Conservation (phyloP, 495 filamentous ascomycete species). For the Daldinia concentrica region DNA sequence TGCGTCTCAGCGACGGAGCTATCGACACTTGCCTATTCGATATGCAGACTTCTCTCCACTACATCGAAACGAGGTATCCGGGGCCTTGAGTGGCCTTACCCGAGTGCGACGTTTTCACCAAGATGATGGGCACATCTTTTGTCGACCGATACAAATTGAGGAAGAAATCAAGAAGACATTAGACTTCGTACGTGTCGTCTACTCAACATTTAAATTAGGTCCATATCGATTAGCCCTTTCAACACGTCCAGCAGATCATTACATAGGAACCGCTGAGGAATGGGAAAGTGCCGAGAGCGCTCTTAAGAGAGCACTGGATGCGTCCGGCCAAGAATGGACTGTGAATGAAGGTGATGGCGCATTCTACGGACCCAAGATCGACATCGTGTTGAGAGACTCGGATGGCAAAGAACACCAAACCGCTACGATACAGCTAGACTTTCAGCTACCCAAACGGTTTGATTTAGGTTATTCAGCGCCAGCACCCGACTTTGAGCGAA, state of each 20-base stretch:
- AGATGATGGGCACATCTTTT: conserved; percentile 96
- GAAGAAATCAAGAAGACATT: conserved; percentile 81
- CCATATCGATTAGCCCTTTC: conserved; percentile 81
- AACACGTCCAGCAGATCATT: conserved; percentile 78
- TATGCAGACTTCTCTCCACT: conserved; percentile 94
- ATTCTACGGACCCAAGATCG: conserved; percentile 96
- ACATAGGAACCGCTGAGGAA: conserved; percentile 79
- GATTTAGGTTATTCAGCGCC: conserved; percentile 78
- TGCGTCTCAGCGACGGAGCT: conserved; percentile 72
- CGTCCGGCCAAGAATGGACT: conserved; percentile 71
- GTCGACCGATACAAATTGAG: conserved; percentile 81
- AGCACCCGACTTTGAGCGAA: conserved; percentile 72
- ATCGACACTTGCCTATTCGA: conserved; percentile 84
- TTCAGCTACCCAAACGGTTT: conserved; percentile 89
- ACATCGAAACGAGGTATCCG: conserved; percentile 90
- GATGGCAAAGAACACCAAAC: conserved; percentile 92
- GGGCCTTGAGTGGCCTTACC: conserved; percentile 85
- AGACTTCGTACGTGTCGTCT: conserved; percentile 81
- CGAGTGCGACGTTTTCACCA: conserved; percentile 94
- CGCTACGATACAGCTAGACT: conserved; percentile 92
- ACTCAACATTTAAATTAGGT: conserved; percentile 76
- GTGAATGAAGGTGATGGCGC: conserved; percentile 86
- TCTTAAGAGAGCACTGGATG: conserved; percentile 73
- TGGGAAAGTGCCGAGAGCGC: conserved; percentile 85
- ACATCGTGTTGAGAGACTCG: conserved; percentile 82